These are phyloP conservation scores for Ophiostoma triangulosporum DNA, from an alignment of 2,329 filamentous ascomycete genomes.

Conservation along the genomic window DNA sequence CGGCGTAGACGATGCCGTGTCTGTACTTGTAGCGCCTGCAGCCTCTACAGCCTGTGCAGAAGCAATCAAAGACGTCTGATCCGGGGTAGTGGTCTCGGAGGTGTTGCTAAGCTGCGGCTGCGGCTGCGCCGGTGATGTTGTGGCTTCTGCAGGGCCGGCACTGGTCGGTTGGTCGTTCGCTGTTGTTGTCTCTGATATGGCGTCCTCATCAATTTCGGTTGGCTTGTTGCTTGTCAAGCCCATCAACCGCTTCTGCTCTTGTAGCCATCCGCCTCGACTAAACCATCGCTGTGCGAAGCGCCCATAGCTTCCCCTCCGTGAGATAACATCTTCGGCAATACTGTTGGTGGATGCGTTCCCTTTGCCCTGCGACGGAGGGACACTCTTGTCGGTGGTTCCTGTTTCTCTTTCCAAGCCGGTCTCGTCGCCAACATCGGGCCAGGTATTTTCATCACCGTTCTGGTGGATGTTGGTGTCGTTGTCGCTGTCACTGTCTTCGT, in stretches of 20 bases:
- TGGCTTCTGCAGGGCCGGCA: neutral
- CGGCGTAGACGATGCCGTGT: constrained; percentile 1
- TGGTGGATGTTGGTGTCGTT: constrained; percentile 17
- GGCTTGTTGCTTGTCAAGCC: constrained; percentile 48
- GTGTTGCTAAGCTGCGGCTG: neutral
- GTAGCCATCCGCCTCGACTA: constrained; percentile 67
- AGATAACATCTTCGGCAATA: constrained; percentile 80
- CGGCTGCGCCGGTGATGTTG: neutral
- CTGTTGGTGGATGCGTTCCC: constrained; percentile 32
- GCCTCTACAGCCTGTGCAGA: neutral
- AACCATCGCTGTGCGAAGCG: constrained; percentile 88
- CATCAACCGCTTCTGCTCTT: constrained; percentile 54
- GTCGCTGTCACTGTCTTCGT: constrained; percentile 34
- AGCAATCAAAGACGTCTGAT: neutral
- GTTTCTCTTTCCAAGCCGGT: neutral
- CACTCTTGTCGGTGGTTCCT: neutral
- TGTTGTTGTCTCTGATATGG: constrained; percentile 3
- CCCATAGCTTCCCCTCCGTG: constrained; percentile 69
- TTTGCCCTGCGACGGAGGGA: neutral
- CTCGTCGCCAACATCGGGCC: constrained; percentile 7
- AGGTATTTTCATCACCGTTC: constrained; percentile 10
- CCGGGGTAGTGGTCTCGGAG: too few relatives aligned
- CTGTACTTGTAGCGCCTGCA: neutral
- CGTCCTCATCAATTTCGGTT: constrained; percentile 10
- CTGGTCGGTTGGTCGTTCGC: neutral